phyloP scores from a whole-genome alignment of 2,329 filamentous ascomycete genomes.

The Didymella arachidicola region DNA sequence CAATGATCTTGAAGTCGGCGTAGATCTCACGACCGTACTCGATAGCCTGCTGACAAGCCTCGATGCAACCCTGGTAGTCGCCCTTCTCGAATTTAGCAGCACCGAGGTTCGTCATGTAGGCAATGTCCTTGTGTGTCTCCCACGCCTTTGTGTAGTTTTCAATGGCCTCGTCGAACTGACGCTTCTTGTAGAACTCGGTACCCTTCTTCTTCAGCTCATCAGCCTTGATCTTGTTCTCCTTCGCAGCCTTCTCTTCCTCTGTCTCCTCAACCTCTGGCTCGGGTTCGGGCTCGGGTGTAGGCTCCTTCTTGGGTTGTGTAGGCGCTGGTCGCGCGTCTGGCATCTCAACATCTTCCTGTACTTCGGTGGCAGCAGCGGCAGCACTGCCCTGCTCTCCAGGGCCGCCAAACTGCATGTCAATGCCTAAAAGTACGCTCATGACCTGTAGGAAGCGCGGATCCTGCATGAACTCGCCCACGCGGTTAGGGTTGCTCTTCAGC shows the following conservation, averaged over 20 bases:
- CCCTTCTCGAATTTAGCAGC: slow-evolving; percentile 97
- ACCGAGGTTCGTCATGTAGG: slow-evolving; percentile 95
- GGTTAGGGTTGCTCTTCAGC: slow-evolving; percentile 80
- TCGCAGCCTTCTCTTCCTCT: slow-evolving; percentile 82
- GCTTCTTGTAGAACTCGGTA: slow-evolving; percentile 98
- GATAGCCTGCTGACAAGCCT: slow-evolving; percentile 85
- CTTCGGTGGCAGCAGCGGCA: slow-evolving; percentile 55
- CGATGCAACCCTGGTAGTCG: slow-evolving; percentile 86
- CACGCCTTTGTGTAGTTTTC: slow-evolving; percentile 94
- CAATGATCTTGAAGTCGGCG: slow-evolving; percentile 97
- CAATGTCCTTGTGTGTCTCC: slow-evolving; percentile 94
- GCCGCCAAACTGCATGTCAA: slow-evolving; percentile 81
- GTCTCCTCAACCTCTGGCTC: slow-evolving; percentile 83
- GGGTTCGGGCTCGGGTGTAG: slow-evolving; percentile 65
- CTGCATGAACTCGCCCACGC: slow-evolving; percentile 79
- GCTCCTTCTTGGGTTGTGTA: slow-evolving; percentile 61
- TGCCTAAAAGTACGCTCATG: slow-evolving; percentile 89
- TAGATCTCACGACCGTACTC: slow-evolving; percentile 88
- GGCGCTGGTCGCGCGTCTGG: slow-evolving; percentile 67
- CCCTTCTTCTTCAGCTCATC: slow-evolving; percentile 95
- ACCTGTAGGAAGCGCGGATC: slow-evolving; percentile 95
- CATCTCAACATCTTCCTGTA: slow-evolving; percentile 80
- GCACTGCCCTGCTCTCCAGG: slow-evolving; percentile 57
- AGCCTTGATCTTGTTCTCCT: slow-evolving; percentile 89
- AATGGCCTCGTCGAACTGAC: slow-evolving; percentile 93